phyloP scores from a whole-genome alignment of 2,329 filamentous ascomycete genomes.

The Drechslerella dactyloides region DNA sequence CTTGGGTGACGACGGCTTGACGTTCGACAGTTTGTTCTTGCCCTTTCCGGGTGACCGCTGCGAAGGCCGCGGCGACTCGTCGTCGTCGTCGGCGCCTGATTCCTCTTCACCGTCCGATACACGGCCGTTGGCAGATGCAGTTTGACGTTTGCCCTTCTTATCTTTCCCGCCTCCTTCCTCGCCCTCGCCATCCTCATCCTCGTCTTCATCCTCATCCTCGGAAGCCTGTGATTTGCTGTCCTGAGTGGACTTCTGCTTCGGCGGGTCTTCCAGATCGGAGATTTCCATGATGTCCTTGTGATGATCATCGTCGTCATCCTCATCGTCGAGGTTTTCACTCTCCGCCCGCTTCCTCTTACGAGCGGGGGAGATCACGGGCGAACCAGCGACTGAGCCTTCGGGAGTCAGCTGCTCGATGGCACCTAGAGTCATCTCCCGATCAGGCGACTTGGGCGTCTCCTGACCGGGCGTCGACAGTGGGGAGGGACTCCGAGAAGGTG shows the following conservation, averaged over 20 bases:
- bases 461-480: slow-evolving; percentile 40
- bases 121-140: slow-evolving; percentile 42
- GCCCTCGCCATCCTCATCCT: slow-evolving; percentile 23
- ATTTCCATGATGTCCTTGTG: slow-evolving; percentile 49
- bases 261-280: slow-evolving; percentile 58
- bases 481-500: slow-evolving; percentile 43
- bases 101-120: slow-evolving; percentile 35
- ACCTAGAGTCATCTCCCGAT: slow-evolving; percentile 47
- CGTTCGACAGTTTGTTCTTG: slow-evolving; percentile 50
- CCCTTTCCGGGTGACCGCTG: slow-evolving; percentile 32
- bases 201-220: slow-evolving; percentile 25
- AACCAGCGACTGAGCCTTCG: slow-evolving; percentile 36
- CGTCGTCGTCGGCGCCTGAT: slow-evolving; percentile 33
- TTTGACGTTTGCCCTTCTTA: slow-evolving; percentile 1
- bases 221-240: slow-evolving; percentile 36
- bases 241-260: slow-evolving; percentile 39
- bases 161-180: slow-evolving; percentile 13
- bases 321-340: slow-evolving; percentile 19
- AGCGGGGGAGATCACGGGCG: slow-evolving; percentile 38
- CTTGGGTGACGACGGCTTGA: slow-evolving; percentile 28
- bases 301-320: slow-evolving; percentile 31
- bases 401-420: slow-evolving; percentile 48
- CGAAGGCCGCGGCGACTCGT: slow-evolving; percentile 32
- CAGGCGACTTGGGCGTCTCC: slow-evolving; percentile 47
- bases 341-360: slow-evolving; percentile 43